Evolutionary conservation across 202 grass and related monocot species (phyloP), one percentile per base, ranked within the genome.

Genomic region (Tripidium arundinaceum): DNA sequence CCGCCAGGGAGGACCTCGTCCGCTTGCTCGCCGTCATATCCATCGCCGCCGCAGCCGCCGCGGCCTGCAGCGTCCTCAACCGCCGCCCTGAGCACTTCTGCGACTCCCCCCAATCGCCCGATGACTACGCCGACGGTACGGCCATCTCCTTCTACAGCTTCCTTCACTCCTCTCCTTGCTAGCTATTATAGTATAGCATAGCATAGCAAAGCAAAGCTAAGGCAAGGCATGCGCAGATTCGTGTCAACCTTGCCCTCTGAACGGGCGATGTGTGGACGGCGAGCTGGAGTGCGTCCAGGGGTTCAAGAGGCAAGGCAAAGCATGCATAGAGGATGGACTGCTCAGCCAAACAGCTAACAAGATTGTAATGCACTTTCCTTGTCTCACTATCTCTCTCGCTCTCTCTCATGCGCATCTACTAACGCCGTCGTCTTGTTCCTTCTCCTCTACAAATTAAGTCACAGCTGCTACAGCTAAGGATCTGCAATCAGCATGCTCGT

Each of bases 301-400:
- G 39, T 98, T 83, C 78, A 90, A 84, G 70, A 92, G 68, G 58
- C 75, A 87, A 26, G 86, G 88, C 45, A 92, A 41, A 50, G 74
- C 60, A 29, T 98, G 94, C 79, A 38, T 92, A 65, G 94, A 98
- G 82, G 94, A 98, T 57, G 89, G 92, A 5, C 12, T 77, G 13
- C 45, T 98, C 69, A 94, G 73, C 71, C 76, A 83, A 69, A 92
- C 79, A 16, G 81, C 89, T 7, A 91, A 70, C 76, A 78, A 87
- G 81, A 89, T 92, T 69, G 94, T 98, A 92, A 37, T 76, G 63
- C 49, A n/a, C 69, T 70, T 64, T 26, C 42, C 52, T 65, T 41
- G 0, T 70, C 50, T 64, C n/a, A n/a, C n/a, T n/a, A n/a, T n/a
- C n/a, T n/a, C n/a, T n/a, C n/a, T n/a, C n/a, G n/a, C n/a, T n/a